Evolutionary conservation across 2,329 filamentous ascomycete genomes (phyloP).

Genomic region (Fusarium sp.): DNA sequence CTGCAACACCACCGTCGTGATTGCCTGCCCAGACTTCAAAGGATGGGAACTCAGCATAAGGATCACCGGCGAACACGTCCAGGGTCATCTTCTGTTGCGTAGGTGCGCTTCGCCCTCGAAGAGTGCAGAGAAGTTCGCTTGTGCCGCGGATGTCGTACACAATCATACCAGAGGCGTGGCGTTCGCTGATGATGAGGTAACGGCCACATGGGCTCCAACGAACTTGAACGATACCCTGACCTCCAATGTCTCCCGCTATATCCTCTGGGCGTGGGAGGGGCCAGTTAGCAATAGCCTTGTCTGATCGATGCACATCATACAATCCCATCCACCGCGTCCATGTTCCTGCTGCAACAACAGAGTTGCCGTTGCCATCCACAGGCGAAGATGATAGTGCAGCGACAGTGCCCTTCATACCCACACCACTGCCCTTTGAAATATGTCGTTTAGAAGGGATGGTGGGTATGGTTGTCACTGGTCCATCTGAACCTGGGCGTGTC

Average conservation of each 20-base stretch:
- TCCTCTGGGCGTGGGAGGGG: conserved; percentile 68
- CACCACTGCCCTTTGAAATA: conserved; percentile 68
- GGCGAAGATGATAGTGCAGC: conserved; percentile 65
- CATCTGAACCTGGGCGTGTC: conserved; percentile 61
- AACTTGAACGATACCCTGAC: conserved; percentile 71
- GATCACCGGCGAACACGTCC: conserved; percentile 62
- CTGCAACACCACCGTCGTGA: conserved; percentile 63
- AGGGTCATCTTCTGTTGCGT: conserved; percentile 68
- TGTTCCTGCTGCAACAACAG: conserved; percentile 69
- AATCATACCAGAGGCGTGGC: conserved; percentile 64
- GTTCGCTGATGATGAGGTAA: conserved; percentile 72
- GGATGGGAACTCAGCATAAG: conserved; percentile 48
- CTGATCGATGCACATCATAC: conserved; percentile 68
- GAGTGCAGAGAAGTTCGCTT: conserved; percentile 65
- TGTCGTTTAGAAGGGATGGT: conserved; percentile 71
- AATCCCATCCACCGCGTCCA: conserved; percentile 72
- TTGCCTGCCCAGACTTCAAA: conserved; percentile 74
- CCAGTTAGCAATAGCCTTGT: conserved; percentile 68
- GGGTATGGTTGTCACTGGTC: conserved; percentile 64
- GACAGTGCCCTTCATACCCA: conserved; percentile 72
- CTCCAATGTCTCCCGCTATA: conserved; percentile 68
- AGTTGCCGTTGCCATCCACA: conserved; percentile 46
- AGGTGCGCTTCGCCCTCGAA: conserved; percentile 61
- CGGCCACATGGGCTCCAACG: conserved; percentile 72
- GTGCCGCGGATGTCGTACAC: conserved; percentile 73